Base-by-base conservation (phyloP, 805 yeast genomes). In the Starmerella geochares region DNA sequence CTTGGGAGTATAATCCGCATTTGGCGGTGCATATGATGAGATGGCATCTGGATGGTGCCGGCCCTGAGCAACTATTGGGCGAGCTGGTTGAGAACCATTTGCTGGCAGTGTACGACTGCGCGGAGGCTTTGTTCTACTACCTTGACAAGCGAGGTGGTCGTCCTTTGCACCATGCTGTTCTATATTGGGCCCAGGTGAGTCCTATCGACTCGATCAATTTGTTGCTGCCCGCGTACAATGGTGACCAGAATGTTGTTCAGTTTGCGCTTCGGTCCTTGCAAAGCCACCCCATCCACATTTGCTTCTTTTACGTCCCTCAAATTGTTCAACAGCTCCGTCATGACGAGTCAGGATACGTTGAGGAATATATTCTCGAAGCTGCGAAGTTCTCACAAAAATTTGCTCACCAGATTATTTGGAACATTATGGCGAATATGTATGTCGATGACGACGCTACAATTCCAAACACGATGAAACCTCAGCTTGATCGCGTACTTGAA, bases 381-480 rank as follows among this genome's bases (percentile, higher is more conserved):
- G 96, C 95, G 1, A 80, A 83, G 62, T 85, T 87, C 13, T 81
- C 92, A 24, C 94, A 85, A 57, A 71, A 90, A 54, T 92, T 92
- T 72, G 88, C 97, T 0, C 99, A 92, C 66, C 99, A 92, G 67
- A 88, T 92, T 56, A 86, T 92, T 49, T 92, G 99, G 99, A 92
- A 92, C 62, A 86, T 92, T 84, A 67, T 83, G 60, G 97, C 99
- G 1, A 92, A 94, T 62, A 78, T 87, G 54, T 92, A 77, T 66
- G 83, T 81, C 58, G 96, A 85, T 62, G 97, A 90, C 59, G 95
- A 90, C 9, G 81, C 86, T 0, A 71, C 78, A 0, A 73, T 76
- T 7, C 92, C 94, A 3, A 95, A 88, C 66, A 71, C 76, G 1
- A 71, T 90, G 60, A 90, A 90, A 65, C 96, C 96, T 0, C 73